Percentiles rank a stretch among this genome's conserved stretches.
Evolutionary conservation across 2,329 filamentous ascomycete species (phyloP).

Genomic region (Microsporum ferrugineum): DNA sequence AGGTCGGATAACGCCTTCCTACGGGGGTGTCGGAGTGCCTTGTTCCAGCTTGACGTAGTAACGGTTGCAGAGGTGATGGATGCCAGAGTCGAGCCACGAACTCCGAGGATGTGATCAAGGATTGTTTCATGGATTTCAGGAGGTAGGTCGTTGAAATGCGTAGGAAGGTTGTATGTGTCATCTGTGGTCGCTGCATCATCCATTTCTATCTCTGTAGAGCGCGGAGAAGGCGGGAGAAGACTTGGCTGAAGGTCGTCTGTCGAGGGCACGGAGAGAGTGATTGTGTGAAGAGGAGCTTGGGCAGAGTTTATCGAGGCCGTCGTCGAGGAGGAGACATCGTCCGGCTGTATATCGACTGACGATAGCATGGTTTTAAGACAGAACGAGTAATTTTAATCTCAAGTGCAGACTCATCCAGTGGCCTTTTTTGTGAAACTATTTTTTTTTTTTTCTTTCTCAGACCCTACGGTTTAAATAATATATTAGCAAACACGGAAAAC

Average conservation of each 20-base stretch:
- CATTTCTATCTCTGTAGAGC: neutral
- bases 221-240: neutral
- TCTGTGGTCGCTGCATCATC: neutral
- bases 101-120: slow-evolving; percentile 59
- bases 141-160: slow-evolving; percentile 41
- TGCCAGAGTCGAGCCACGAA: slow-evolving; percentile 43
- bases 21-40: slow-evolving; percentile 46
- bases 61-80: slow-evolving; percentile 4
- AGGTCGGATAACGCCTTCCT: slow-evolving; percentile 56
- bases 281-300: neutral
- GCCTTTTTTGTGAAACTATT: neutral
- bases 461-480: neutral
- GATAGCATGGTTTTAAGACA: neutral
- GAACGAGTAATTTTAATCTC: neutral
- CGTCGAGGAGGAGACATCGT: neutral
- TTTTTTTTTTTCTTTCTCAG: neutral
- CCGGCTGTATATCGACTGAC: neutral
- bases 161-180: neutral
- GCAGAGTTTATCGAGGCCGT: neutral
- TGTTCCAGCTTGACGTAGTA: slow-evolving; percentile 7
- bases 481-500: neutral
- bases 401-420: neutral
- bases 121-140: slow-evolving; percentile 62
- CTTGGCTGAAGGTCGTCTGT: neutral
- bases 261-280: neutral